Conservation (phyloP, 208 protist species). For the Wallacemonas rigidus region DNA sequence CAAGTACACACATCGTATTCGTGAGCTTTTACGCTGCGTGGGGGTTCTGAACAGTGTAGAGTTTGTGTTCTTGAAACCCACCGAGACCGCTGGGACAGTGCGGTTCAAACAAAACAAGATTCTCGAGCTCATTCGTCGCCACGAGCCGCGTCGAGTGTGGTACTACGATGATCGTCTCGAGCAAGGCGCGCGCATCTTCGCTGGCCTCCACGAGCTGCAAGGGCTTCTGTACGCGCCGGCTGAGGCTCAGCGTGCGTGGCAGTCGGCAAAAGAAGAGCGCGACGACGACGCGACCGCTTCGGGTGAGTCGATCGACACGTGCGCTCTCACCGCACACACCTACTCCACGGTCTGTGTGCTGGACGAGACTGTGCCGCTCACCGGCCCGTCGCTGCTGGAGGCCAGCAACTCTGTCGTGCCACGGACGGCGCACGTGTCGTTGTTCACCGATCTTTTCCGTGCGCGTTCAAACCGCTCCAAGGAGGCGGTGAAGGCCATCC, state of each 20-base stretch:
- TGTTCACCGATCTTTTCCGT: background rate
- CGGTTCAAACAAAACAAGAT: conserved; percentile 74
- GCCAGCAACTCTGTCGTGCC: background rate
- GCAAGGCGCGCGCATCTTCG: conserved; percentile 55
- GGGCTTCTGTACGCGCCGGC: conserved; percentile 26
- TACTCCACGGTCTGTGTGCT: conserved; percentile 3
- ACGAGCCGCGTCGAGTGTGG: conserved; percentile 48
- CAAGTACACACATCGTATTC: conserved; percentile 64
- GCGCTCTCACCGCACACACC: background rate
- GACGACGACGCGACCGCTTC: background rate
- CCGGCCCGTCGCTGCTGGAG: background rate
- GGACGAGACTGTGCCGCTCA: background rate
- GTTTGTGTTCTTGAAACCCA: conserved; percentile 69
- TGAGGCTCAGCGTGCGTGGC: conserved; percentile 12
- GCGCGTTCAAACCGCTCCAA: background rate
- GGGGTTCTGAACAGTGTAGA: conserved; percentile 44
- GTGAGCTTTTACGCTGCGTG: conserved; percentile 50
- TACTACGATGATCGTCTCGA: conserved; percentile 87
- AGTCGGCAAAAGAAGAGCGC: background rate
- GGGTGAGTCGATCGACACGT: background rate
- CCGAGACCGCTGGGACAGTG: conserved; percentile 67
- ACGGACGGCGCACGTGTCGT: background rate
- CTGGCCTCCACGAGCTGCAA: conserved; percentile 55
- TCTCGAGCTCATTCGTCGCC: conserved; percentile 44
- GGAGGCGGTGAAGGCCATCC: conserved; percentile 8